Evolutionary conservation across 139 green algal genomes (phyloP), one percentile per base, ranked within the genome.

Genomic region (Pleodorina starrii): DNA sequence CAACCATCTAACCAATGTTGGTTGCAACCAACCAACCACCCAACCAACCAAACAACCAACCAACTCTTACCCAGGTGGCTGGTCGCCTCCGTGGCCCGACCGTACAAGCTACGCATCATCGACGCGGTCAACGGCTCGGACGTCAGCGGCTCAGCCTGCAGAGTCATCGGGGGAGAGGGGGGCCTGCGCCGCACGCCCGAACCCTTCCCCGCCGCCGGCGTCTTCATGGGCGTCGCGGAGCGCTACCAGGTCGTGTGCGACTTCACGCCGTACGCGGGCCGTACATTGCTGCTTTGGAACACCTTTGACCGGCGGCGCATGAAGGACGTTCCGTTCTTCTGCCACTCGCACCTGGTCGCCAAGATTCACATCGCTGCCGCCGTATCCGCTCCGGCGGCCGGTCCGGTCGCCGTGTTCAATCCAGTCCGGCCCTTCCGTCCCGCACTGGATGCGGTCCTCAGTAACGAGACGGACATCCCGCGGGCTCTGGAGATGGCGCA

Each of bases 161-260:
- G 60, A 11, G 79, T 75, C 25, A 60, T 86, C 21, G 79, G 38
- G 23, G 40, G 57, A 11, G 79, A 86, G 5, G 79, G 59, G 0
- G 79, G 79, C 12, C 23, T 59, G 3, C 54, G 50, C 27, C 44
- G 57, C 17, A 42, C 21, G 38, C 79, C 79, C 25, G 25, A 25
- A 38, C 14, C 29, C 44, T 86, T 86, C 59, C 79, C 79, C 5
- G 3, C 38, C n/a, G 79, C 35, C 11, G 79, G 79, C 27, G 27
- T 86, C 16, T 59, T 76, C 38, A 75, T 86, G 19, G 79, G 79
- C 25, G 79, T 86, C 1, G 79, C 79, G 10, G 79, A 86, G 79
- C 79, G 79, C 54, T 86, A 86, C 79, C 57, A 86, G 79, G 38
- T 76, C 3, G 79, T 75, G 10, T 86, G 79, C 57, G 79, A 86